Conservation (phyloP, 768 basidiomycete genomes). For the Terana coerulea region DNA sequence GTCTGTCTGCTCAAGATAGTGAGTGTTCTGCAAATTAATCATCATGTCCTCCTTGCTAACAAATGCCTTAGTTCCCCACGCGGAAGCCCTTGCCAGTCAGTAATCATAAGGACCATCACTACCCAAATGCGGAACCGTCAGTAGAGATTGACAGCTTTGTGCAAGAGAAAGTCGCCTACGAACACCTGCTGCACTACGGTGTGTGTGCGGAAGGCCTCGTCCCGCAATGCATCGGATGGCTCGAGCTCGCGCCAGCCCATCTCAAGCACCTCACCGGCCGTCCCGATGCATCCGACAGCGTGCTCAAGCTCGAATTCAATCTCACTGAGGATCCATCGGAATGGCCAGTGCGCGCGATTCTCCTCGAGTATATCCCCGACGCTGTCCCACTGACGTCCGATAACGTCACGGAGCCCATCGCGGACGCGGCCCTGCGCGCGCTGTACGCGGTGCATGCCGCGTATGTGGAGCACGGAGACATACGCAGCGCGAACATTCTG, state of each 20-base stretch:
- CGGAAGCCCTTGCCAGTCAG: not conserved
- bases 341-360: not conserved
- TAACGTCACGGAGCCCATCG: constrained; percentile 5
- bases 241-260: constrained; percentile 1
- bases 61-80: not conserved
- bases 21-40: not conserved
- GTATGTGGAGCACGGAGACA: constrained; percentile 12
- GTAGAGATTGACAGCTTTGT: not conserved
- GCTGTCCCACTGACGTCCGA: not conserved
- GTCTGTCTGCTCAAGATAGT: constrained; percentile 8
- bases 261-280: not conserved
- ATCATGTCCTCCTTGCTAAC: not conserved
- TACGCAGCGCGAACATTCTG: constrained; percentile 2
- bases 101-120: not conserved
- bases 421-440: constrained; percentile 7
- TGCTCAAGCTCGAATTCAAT: not conserved
- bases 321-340: not conserved
- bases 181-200: constrained; percentile 12
- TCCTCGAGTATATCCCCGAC: constrained; percentile 14
- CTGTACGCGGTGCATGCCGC: constrained; percentile 8
- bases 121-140: not conserved
- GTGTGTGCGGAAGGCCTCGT: constrained; percentile 4
- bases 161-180: constrained; percentile 8
- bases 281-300: not conserved
- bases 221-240: constrained; percentile 12